Base-by-base conservation (phyloP, 768 basidiomycete species). In the Amanita phalloides region DNA sequence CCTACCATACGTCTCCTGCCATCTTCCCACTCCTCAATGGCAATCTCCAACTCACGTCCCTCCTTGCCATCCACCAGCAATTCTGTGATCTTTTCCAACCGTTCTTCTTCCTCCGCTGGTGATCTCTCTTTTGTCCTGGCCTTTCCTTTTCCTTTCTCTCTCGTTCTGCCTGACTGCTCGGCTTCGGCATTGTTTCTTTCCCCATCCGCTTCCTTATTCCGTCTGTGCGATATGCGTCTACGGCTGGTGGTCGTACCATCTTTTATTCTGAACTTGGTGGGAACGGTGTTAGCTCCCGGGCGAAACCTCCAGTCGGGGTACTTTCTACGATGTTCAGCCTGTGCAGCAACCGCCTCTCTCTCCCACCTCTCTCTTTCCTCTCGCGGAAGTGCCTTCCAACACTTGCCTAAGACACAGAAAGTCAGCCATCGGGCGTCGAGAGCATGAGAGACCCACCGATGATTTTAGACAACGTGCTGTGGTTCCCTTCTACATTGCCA, bases 291-390 rank as follows among this genome's bases (percentile, higher is more conserved):
- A 11, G 73, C 64, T 14, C 78, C 81, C 3, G 84, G 86, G 45
- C 83, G 75, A 64, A 88, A 90, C 46, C 88, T 72, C 86, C 88
- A 90, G 64, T 88, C 84, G 1, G 87, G 87, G 62, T 89, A 89
- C 52, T 77, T 72, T 45, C 72, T 71, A 49, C 86, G 74, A 62
- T 90, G 87, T 62, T 87, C 86, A 0, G 76, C 80, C 60, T 83
- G 82, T 0, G 87, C 87, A 4, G 76, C 68, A 38, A 77, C 70
- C 4, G 83, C 88, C 65, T 82, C 84, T 32, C 73, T 82, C 62
- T 90, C 88, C 87, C 87, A 90, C 45, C 77, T 70, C 54, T 82
- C 77, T 51, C 82, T 75, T 61, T 90, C 84, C 53, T 77, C 72
- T 13, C 72, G 73, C 7, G 85, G 68, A 14, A 90, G 78, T 0